Conservation (phyloP, 371 early-diverging fungal genomes). For the Mucor sp. region DNA sequence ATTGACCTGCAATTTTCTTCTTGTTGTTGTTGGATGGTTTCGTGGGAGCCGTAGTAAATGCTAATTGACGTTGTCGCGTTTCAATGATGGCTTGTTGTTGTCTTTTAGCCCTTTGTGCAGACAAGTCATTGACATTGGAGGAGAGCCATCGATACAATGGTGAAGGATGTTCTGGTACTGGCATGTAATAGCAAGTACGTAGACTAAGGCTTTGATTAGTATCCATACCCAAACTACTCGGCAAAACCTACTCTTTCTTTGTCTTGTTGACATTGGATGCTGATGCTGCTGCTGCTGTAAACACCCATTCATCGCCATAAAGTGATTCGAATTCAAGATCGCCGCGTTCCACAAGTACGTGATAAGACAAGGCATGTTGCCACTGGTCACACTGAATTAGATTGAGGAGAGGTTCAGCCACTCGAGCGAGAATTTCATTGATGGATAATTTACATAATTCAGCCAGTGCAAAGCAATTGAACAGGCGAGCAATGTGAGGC, state of each 20-base stretch:
- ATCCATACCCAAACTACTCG: too few relatives aligned
- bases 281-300: neutral
- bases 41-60: slow-evolving; percentile 4
- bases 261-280: neutral
- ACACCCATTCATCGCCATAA: slow-evolving; percentile 16
- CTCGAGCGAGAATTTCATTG: slow-evolving; percentile 28
- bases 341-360: neutral
- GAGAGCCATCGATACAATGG: slow-evolving; percentile 16
- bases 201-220: neutral
- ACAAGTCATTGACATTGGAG: slow-evolving; percentile 1
- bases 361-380: slow-evolving; percentile 4
- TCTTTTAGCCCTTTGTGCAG: slow-evolving; percentile 10
- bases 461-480: slow-evolving; percentile 31
- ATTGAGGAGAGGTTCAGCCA: slow-evolving; percentile 33
- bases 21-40: slow-evolving; percentile 11
- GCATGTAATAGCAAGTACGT: neutral
- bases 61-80: slow-evolving; percentile 34
- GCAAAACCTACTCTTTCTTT: neutral
- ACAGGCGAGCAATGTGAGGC: slow-evolving; percentile 28
- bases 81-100: slow-evolving; percentile 52
- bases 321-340: slow-evolving; percentile 17
- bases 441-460: slow-evolving; percentile 37
- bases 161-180: neutral
- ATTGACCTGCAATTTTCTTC: slow-evolving; percentile 10
- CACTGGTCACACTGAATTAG: slow-evolving; percentile 19